phyloP scores from a whole-genome alignment of 2,329 filamentous ascomycete genomes.

The Cryphonectria nitschkei region DNA sequence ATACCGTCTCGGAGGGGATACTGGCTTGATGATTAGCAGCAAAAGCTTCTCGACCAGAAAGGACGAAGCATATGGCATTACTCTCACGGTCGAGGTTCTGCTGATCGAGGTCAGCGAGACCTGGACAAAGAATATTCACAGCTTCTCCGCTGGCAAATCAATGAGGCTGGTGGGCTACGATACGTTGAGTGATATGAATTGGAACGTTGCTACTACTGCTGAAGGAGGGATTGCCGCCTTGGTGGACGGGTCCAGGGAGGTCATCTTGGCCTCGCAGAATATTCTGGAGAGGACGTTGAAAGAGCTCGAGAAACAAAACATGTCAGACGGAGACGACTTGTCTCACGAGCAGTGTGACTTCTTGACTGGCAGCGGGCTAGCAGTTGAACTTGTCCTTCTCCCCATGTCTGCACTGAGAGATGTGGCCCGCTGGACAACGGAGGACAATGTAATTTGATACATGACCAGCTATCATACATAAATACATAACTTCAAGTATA shows the following conservation, averaged over 20 bases:
- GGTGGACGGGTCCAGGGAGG: not conserved
- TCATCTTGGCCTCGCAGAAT: not conserved
- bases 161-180: slow-evolving; percentile 11
- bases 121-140: not conserved
- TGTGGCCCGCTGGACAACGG: slow-evolving; percentile 11
- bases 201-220: slow-evolving; percentile 1
- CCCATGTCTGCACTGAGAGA: slow-evolving; percentile 9
- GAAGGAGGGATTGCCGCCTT: not conserved
- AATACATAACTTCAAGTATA: not conserved
- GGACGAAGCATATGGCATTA: not conserved
- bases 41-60: not conserved
- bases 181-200: not conserved
- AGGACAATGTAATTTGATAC: not conserved
- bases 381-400: slow-evolving; percentile 3
- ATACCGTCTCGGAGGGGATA: slow-evolving; percentile 5
- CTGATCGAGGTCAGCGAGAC: not conserved
- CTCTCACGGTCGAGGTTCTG: not conserved
- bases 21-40: slow-evolving; percentile 1
- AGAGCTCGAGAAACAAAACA: not conserved
- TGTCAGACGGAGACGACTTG: not conserved
- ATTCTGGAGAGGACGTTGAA: slow-evolving; percentile 6
- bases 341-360: slow-evolving; percentile 9
- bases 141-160: slow-evolving; percentile 2
- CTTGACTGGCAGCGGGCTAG: not conserved
- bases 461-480: not conserved